Evolutionary conservation across 768 basidiomycete species (phyloP), one percentile per base, ranked within the genome.

Genomic region (Pisolithus orientalis): DNA sequence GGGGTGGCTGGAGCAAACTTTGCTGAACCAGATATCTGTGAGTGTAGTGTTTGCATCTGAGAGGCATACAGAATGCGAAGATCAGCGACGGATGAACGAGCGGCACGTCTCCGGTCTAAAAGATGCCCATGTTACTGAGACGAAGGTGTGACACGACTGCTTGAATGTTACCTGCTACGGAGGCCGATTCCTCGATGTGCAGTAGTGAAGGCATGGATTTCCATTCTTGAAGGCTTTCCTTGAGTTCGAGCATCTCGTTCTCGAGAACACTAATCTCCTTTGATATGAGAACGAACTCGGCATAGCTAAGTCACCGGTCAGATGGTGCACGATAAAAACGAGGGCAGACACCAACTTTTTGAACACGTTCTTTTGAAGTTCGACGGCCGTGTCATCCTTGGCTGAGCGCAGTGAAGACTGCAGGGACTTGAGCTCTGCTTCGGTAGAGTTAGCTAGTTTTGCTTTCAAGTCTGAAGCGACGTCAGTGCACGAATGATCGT

Each of bases 191-290:
- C 47, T 92, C 89, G 53, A 97, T 87, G 57, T 94, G 91, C 16
- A 99, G 77, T 17, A 92, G 78, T 6, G 93, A 90, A 0, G 96
- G 95, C 80, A 98, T 93, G 51, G 83, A 83, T 68, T 94, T 94
- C 87, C 94, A 98, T 64, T 99, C 96, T 11, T 89, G 85, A 4
- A 98, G 77, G 6, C 88, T 80, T 51, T 94, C 92, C 67, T 96
- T 97, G 66, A 99, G 82, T 63, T 98, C 94, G 29, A 97, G 79
- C 87, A 98, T 90, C 67, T 97, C 94, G 63, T 94, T 94, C 73
- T 99, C 96, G 27, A 99, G 80, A 1, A 90, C 86, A 27, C 89
- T 86, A 50, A 99, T 95, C 70, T 98, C 96, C 65, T 98, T 98
- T 4, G 96, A 96, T 21, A 99, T 90, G 51, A 87, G 77, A 27